phyloP scores from a whole-genome alignment of 2,329 filamentous ascomycete species.

The Aspergillus transmontanensis region DNA sequence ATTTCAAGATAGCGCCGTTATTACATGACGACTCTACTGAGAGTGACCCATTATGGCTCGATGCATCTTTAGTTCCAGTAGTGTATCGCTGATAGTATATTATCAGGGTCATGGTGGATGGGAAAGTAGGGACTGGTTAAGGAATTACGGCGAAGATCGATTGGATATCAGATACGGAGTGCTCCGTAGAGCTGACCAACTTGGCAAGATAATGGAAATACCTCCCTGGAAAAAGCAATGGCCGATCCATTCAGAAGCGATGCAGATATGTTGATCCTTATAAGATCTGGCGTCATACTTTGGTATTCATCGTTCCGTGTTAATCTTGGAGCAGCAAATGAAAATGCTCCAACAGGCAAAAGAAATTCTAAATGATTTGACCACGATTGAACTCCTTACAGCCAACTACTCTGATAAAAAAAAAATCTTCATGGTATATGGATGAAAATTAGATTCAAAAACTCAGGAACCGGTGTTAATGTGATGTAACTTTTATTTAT shows the following conservation, averaged over 20 bases:
- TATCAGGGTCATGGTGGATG: conserved; percentile 13
- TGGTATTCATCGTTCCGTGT: not conserved
- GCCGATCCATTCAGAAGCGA: not conserved
- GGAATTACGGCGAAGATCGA: conserved; percentile 2
- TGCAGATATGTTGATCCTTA: conserved; percentile 10
- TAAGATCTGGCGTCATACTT: conserved; percentile 7
- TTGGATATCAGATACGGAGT: not conserved
- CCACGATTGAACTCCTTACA: not conserved
- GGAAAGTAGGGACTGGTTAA: not conserved
- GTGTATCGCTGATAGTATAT: not conserved
- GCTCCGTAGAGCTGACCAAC: not conserved
- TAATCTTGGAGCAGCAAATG: not conserved
- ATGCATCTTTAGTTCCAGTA: not conserved
- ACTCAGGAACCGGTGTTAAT: not conserved
- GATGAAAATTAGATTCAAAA: not conserved
- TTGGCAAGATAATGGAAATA: too few relatives aligned
- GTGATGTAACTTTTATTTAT: not conserved
- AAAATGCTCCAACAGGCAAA: not conserved
- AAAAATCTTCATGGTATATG: not conserved
- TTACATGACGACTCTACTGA: not conserved
- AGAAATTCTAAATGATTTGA: not conserved
- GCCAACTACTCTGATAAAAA: not conserved
- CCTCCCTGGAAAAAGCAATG: not conserved
- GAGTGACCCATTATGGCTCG: not conserved
- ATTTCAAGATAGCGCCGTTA: not conserved